Percentiles rank a stretch among this genome's conserved stretches.
Evolutionary conservation across 148 eudicot species (phyloP).

Genomic region (Chenopodium quinoa): DNA sequence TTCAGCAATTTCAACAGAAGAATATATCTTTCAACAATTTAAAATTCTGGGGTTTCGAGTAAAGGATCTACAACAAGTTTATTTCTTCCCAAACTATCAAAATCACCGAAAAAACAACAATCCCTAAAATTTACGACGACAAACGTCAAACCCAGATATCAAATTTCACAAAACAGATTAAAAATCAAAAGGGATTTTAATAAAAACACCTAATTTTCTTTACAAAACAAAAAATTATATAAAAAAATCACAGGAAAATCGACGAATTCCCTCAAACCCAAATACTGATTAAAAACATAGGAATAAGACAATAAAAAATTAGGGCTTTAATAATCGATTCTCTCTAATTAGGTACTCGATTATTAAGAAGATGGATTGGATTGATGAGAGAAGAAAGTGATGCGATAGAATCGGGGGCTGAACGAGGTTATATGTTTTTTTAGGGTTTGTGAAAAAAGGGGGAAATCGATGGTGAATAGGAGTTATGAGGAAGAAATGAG

Average conservation of each 20-base stretch:
- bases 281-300: not conserved
- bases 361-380: not conserved
- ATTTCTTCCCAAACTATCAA: not conserved
- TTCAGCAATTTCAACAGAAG: not conserved
- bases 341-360: too few species aligned
- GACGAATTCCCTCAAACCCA: not conserved
- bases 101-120: not conserved
- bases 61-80: conserved; percentile 1
- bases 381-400: not conserved
- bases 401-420: conserved; percentile 4
- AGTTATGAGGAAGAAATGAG: not conserved
- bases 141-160: not conserved
- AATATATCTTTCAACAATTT: not conserved
- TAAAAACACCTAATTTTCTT: not conserved
- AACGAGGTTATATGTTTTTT: not conserved
- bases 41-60: not conserved
- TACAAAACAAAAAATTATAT: not conserved
- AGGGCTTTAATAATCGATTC: not conserved
- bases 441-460: conserved; percentile 25
- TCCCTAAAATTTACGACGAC: not conserved
- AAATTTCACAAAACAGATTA: not conserved
- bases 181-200: not conserved
- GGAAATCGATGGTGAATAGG: conserved; percentile 11
- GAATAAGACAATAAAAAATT: not conserved
- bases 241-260: not conserved